Evolutionary conservation across 2,329 filamentous ascomycete genomes (phyloP), one percentile per base, ranked within the genome.

Genomic region (Nothophoma quercina): DNA sequence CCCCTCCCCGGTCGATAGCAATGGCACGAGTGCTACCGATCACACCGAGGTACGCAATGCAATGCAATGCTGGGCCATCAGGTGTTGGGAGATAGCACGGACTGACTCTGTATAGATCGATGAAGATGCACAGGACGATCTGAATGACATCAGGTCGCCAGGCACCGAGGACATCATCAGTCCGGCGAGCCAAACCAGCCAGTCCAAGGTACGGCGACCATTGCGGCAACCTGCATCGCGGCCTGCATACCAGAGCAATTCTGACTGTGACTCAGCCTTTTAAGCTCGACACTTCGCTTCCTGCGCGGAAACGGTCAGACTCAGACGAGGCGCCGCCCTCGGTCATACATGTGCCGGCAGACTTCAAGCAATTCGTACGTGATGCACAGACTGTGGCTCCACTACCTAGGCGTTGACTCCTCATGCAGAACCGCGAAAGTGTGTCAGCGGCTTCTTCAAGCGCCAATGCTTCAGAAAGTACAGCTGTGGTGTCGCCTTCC

Each of bases 341-440:
- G 1, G 93, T 96, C 47, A 96, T 97, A 62, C 93, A 96, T 79
- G 91, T 90, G 13, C 92, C 93, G 0, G 83, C 91, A 59, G 90
- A 88, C 56, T 97, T 95, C 74, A 83, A 85, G 49, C 85, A 85
- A 63, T 96, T 95, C 84, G 90, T 95, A 60, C 54, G 69, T 62
- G 34, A 52, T 36, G 36, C 47, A 15, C 52, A 41, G 35, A 38
- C 55, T 66, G 47, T 56, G 60, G 68, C 64, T 63, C 62, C 62
- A 73, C 63, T 33, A 54, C 53, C 58, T 67, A 56, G 60, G 46
- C 62, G 64, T 68, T 74, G 64, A 72, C 63, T 41, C 41, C 43
- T 34, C 49, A 43, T 44, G 32, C 62, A 73, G 70, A 68, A 63
- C 53, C 68, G 68, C 15, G 52, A 59, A 47, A 67, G 60, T 59